Base-by-base conservation (phyloP, 139 green algal genomes). In the Chlorella sp. region DNA sequence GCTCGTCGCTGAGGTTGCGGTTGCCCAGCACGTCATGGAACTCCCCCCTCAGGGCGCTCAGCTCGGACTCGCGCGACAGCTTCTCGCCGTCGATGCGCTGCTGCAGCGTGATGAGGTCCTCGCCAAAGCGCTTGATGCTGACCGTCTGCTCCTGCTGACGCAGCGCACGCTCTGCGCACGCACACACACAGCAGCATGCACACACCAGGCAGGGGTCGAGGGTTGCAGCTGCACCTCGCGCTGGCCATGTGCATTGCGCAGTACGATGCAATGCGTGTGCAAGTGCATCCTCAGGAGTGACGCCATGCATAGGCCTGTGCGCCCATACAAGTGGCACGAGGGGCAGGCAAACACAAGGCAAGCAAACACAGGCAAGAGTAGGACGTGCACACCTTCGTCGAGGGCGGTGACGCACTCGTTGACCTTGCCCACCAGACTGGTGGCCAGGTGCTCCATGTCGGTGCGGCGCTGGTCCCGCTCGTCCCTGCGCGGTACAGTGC, bases 371-470 rank as follows among this genome's bases (percentile, higher is more conserved):
- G n/a, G n/a, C n/a, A n/a, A n/a, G n/a, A n/a, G n/a, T n/a, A n/a
- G n/a, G n/a, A n/a, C n/a, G n/a, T n/a, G n/a, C 80, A 42, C 62
- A 90, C 85, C 85, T 64, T 91, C 86, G 64, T 91, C 86, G 24
- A 91, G 71, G 6, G 79, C 82, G 31, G 70, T 67, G 34, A 88
- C 81, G 70, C 83, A 88, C 62, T 89, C 83, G 69, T 89, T 88
- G 72, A 91, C 82, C 79, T 89, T 92, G 67, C 63, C 67, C 10
- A 86, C 80, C 29, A 92, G 49, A 68, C 69, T 88, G 31, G 80
- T 77, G 20, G 83, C 83, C 3, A 91, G 67, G 72, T 90, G 82
- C 67, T 92, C 86, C 59, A 92, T 86, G 71, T 92, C 87, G 30
- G 67, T 74, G 31, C 81, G 72, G 3, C 89, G 77, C 63, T 91